Percentiles rank a stretch among this genome's conserved stretches.
phyloP scores from a whole-genome alignment of 441 rosid genomes.

The Heliophila coronopifolia region DNA sequence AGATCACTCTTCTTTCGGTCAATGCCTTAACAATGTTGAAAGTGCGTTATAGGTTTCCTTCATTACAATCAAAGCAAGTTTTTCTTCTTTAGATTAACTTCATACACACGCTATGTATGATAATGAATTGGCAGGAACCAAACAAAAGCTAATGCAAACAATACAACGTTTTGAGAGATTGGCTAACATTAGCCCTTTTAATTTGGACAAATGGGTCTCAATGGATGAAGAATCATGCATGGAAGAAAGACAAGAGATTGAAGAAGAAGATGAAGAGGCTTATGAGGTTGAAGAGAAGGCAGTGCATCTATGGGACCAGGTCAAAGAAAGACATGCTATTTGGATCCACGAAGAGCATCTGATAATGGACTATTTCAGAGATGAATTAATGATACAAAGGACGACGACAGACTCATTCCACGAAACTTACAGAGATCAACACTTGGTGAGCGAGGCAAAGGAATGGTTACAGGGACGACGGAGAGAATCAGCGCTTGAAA shows the following conservation, averaged over 20 bases:
- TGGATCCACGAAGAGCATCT: conserved; percentile 31
- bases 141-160: conserved; percentile 35
- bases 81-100: background rate
- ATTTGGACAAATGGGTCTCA: conserved; percentile 34
- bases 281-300: conserved; percentile 41
- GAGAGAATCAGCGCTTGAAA: conserved; percentile 16
- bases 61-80: conserved; percentile 1
- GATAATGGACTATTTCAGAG: conserved; percentile 51
- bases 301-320: conserved; percentile 33
- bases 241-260: conserved; percentile 11
- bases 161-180: conserved; percentile 34
- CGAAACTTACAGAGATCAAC: conserved; percentile 1
- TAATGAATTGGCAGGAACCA: conserved; percentile 25
- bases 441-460: conserved; percentile 35
- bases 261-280: conserved; percentile 14
- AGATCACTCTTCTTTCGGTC: conserved; percentile 31
- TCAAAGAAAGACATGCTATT: conserved; percentile 32
- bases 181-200: conserved; percentile 30
- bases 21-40: conserved; percentile 33
- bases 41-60: conserved; percentile 31
- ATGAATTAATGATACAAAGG: conserved; percentile 36
- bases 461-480: conserved; percentile 52
- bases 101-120: background rate
- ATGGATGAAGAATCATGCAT: conserved; percentile 29
- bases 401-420: conserved; percentile 8